Conservation (phyloP, 768 basidiomycete genomes). For the Paxillus rubicundulus region DNA sequence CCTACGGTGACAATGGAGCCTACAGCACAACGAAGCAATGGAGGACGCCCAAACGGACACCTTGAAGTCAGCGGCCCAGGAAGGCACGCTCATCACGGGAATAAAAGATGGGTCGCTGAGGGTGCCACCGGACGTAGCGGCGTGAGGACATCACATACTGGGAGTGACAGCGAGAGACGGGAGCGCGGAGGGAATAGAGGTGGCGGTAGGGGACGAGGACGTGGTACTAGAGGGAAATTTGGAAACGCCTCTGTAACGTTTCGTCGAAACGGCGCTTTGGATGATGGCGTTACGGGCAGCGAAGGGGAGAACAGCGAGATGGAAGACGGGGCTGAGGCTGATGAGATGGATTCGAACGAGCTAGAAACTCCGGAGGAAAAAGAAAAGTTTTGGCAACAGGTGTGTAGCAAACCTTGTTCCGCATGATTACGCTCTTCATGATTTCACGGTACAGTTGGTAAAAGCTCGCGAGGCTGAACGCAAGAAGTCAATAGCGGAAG, state of each 20-base stretch:
- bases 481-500: slow-evolving; percentile 72
- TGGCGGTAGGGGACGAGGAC: slow-evolving; percentile 45
- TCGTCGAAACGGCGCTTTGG: slow-evolving; percentile 23
- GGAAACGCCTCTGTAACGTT: slow-evolving; percentile 41
- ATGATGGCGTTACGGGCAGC: slow-evolving; percentile 31
- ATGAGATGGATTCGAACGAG: slow-evolving; percentile 44
- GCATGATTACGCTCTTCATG: slow-evolving; percentile 21
- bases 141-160: slow-evolving; percentile 35
- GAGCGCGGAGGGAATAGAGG: slow-evolving; percentile 61
- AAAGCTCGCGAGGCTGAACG: slow-evolving; percentile 71
- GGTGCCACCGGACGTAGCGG: slow-evolving; percentile 33
- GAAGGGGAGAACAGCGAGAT: slow-evolving; percentile 36
- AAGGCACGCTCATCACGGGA: slow-evolving; percentile 40
- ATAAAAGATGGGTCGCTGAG: slow-evolving; percentile 61
- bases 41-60: slow-evolving; percentile 23
- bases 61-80: slow-evolving; percentile 16
- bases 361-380: slow-evolving; percentile 61
- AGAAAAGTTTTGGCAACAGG: slow-evolving; percentile 72
- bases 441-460: slow-evolving; percentile 48
- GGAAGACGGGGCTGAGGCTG: slow-evolving; percentile 30
- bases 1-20: slow-evolving; percentile 27
- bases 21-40: slow-evolving; percentile 16
- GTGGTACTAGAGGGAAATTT: slow-evolving; percentile 37
- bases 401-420: slow-evolving; percentile 33
- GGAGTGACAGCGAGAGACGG: slow-evolving; percentile 53